A percentile compares a stretch with the other conserved stretches of the same genome.
Evolutionary conservation across 2,329 filamentous ascomycete species (phyloP).

Genomic region (Aspergillus brasiliensis): DNA sequence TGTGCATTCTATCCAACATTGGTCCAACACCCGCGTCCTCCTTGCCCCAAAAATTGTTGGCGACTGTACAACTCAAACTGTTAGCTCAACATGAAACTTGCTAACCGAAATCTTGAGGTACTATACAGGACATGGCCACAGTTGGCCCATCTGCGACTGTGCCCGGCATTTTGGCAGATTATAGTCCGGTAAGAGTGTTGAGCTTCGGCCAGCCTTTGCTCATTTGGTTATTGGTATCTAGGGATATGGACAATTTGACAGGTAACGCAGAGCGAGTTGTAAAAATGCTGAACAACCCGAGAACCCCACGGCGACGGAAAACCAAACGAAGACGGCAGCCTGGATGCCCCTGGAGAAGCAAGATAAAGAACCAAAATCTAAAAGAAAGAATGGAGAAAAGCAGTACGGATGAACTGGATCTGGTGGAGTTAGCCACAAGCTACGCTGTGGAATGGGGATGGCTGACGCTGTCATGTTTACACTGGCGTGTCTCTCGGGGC

Average conservation of each 20-base stretch:
- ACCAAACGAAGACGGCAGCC: conserved; percentile 10
- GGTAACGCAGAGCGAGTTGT: conserved; percentile 9
- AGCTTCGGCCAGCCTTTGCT: conserved; percentile 43
- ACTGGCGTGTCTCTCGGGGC: conserved; percentile 31
- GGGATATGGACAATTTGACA: conserved; percentile 11
- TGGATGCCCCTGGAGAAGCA: conserved; percentile 11
- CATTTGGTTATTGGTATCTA: conserved; percentile 25
- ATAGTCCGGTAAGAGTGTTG: conserved; percentile 20
- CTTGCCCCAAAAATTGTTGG: conserved; percentile 99
- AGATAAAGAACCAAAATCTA: conserved; percentile 8
- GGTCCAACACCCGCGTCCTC: conserved; percentile 94
- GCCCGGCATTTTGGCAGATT: conserved; percentile 57
- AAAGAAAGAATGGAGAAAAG: conserved; percentile 14
- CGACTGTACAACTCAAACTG: conserved; percentile 56
- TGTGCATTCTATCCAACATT: conserved; percentile 90
- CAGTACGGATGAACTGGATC: conserved; percentile 21
- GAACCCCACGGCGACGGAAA: neutral
- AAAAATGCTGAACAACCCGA: conserved; percentile 3
- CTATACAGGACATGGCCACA: conserved; percentile 68
- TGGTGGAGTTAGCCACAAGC: conserved; percentile 25
- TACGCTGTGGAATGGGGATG: conserved; percentile 19
- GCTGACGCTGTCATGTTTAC: conserved; percentile 28
- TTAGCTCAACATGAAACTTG: conserved; percentile 7
- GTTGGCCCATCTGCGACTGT: conserved; percentile 63
- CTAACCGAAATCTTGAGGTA: neutral